phyloP scores from a whole-genome alignment of 139 green algal species.

The Raphidocelis subcapitata region DNA sequence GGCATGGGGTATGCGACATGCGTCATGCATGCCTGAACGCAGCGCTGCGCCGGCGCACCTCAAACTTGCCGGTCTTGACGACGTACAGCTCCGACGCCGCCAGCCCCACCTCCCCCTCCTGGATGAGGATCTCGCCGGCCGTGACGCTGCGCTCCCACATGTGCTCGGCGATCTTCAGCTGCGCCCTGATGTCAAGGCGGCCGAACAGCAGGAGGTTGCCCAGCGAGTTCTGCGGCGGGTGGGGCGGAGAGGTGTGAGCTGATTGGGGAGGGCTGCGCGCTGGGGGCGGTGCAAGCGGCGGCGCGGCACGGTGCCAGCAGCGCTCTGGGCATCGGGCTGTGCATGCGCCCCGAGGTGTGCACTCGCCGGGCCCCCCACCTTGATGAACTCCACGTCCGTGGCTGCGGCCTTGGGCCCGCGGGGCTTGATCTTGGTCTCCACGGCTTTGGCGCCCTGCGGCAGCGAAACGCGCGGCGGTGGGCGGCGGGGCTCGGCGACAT shows the following conservation, averaged over 20 bases:
- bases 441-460: slow-evolving; percentile 21
- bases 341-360: not conserved
- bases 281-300: not conserved
- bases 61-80: slow-evolving; percentile 88
- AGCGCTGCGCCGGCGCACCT: slow-evolving; percentile 46
- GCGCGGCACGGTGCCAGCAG: not conserved
- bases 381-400: slow-evolving; percentile 38
- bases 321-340: not conserved
- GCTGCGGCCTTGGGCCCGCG: slow-evolving; percentile 20
- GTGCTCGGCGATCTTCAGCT: slow-evolving; percentile 58
- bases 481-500: no score
- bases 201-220: slow-evolving; percentile 85
- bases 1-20: not conserved
- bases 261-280: not conserved
- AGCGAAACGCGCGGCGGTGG: no score
- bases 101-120: slow-evolving; percentile 84
- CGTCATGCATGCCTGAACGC: not conserved
- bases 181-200: slow-evolving; percentile 56
- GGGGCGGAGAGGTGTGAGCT: not conserved
- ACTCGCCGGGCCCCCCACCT: slow-evolving; percentile 7
- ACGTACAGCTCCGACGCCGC: slow-evolving; percentile 90
- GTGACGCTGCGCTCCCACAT: slow-evolving; percentile 41
- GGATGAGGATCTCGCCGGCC: slow-evolving; percentile 88
- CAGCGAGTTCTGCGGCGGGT: slow-evolving; percentile 58
- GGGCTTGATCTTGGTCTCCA: slow-evolving; percentile 10